Percentiles rank a stretch among this genome's conserved stretches.
These are phyloP conservation scores for Tricholoma sp. DNA, from an alignment of 768 basidiomycete species.

Conservation along the genomic window DNA sequence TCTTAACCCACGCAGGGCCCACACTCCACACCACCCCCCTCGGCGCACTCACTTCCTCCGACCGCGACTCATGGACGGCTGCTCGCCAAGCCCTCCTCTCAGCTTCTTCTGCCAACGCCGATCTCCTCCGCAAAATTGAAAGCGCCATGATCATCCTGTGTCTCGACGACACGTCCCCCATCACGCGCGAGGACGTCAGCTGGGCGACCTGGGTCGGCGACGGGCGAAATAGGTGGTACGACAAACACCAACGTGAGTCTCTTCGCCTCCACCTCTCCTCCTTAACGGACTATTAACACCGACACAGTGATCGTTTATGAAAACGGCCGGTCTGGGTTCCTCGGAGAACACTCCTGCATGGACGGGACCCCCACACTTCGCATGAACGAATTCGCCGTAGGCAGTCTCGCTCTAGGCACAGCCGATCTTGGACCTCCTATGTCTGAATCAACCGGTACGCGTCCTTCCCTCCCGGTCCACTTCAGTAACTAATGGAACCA, in stretches of 20 bases:
- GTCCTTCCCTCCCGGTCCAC: not conserved
- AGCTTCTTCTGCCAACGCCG: slow-evolving; percentile 51
- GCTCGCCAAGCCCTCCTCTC: slow-evolving; percentile 54
- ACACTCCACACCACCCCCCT: slow-evolving; percentile 42
- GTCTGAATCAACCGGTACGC: slow-evolving; percentile 19
- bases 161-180: slow-evolving; percentile 77
- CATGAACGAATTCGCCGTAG: slow-evolving; percentile 91
- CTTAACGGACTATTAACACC: not conserved
- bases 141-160: slow-evolving; percentile 85
- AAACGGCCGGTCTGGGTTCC: slow-evolving; percentile 91
- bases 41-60: slow-evolving; percentile 84
- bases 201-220: slow-evolving; percentile 87
- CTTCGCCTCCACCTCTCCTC: not conserved
- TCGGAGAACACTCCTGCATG: slow-evolving; percentile 84
- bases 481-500: slow-evolving; percentile 2
- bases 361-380: slow-evolving; percentile 95
- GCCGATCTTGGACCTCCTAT: slow-evolving; percentile 64
- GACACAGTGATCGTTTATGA: slow-evolving; percentile 87
- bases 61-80: slow-evolving; percentile 87
- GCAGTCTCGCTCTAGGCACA: slow-evolving; percentile 65
- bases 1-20: slow-evolving; percentile 60
- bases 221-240: slow-evolving; percentile 88
- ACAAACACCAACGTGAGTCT: slow-evolving; percentile 87
- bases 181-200: slow-evolving; percentile 76
- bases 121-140: slow-evolving; percentile 74